A percentile compares a stretch with the other conserved stretches of the same genome.
These are phyloP conservation scores for Trametes sp. DNA, from an alignment of 1,284 basidiomycete genomes.

Conservation along the genomic window DNA sequence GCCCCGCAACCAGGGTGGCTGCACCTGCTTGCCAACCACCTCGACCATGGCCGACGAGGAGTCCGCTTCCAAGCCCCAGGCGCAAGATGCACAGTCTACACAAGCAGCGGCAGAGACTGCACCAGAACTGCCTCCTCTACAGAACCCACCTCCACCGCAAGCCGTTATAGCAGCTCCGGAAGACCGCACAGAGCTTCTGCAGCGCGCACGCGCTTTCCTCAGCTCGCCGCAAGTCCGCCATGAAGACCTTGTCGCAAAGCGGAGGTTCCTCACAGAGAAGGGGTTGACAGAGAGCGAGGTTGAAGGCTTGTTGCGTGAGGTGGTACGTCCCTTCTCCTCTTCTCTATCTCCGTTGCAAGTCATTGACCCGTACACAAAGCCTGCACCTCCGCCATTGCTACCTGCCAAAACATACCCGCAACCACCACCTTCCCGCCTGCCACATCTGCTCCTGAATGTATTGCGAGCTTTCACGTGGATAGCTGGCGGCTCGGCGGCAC, in stretches of 20 bases:
- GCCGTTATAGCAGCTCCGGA: conserved; percentile 1
- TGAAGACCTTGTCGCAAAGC: conserved; percentile 64
- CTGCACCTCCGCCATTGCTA: conserved; percentile 58
- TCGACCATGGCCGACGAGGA: conserved; percentile 28
- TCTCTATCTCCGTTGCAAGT: conserved; percentile 24
- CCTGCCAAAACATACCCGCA: conserved; percentile 79
- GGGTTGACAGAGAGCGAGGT: conserved; percentile 71
- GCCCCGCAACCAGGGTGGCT: too few species aligned
- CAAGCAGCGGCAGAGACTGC: conserved; percentile 13
- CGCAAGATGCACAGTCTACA: not conserved
- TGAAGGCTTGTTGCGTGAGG: conserved; percentile 60
- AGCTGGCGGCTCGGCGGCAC: conserved; percentile 63
- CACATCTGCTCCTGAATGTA: conserved; percentile 66
- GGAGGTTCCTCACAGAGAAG: conserved; percentile 74
- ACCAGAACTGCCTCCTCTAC: conserved; percentile 12
- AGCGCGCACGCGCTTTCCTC: conserved; percentile 69
- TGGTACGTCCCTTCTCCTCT: conserved; percentile 49
- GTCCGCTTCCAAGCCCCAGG: not conserved
- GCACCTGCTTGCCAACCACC: not conserved
- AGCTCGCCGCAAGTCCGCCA: conserved; percentile 67
- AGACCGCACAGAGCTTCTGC: conserved; percentile 54
- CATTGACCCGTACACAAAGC: conserved; percentile 6
- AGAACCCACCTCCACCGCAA: not conserved
- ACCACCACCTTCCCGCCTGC: conserved; percentile 72
- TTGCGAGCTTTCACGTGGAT: conserved; percentile 61